phyloP scores from a whole-genome alignment of 164 flowering plant species.

The Kalanchoe fedtschenkoi region DNA sequence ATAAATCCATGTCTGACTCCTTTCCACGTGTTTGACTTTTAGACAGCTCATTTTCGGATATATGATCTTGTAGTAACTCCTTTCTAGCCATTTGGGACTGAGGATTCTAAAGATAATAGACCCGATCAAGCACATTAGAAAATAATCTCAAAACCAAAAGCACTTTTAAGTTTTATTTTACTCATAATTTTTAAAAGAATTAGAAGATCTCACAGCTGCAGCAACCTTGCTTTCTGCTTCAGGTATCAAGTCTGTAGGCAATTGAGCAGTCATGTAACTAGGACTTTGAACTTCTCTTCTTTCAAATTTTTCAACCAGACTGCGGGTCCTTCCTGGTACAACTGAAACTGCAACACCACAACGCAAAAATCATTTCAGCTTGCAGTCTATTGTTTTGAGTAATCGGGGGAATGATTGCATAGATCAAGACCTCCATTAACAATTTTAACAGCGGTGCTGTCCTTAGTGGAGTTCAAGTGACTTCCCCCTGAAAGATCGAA shows the following conservation, averaged over 20 bases:
- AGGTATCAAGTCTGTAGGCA: background rate
- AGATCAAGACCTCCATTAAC: constrained; percentile 58
- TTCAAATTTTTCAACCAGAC: constrained; percentile 86
- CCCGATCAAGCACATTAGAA: background rate
- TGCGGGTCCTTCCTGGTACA: constrained; percentile 73
- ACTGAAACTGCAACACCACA: constrained; percentile 37
- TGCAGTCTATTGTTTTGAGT: background rate
- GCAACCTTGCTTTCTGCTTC: background rate
- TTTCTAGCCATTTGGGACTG: constrained; percentile 2
- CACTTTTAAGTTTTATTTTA: background rate
- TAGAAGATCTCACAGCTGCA: background rate
- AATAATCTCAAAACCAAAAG: background rate
- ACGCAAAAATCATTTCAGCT: constrained; percentile 8
- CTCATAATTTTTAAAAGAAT: background rate
- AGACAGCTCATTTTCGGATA: background rate
- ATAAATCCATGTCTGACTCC: too few species aligned
- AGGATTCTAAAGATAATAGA: background rate
- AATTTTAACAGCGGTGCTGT: constrained; percentile 26
- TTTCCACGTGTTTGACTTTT: background rate
- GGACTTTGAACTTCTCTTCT: constrained; percentile 26
- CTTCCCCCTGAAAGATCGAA: constrained; percentile 31
- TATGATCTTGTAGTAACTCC: background rate
- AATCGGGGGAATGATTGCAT: background rate
- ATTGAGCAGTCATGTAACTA: constrained; percentile 1
- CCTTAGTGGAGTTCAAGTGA: constrained; percentile 18